Base-by-base conservation (phyloP, 768 basidiomycete genomes). In the Mycena vitilis region DNA sequence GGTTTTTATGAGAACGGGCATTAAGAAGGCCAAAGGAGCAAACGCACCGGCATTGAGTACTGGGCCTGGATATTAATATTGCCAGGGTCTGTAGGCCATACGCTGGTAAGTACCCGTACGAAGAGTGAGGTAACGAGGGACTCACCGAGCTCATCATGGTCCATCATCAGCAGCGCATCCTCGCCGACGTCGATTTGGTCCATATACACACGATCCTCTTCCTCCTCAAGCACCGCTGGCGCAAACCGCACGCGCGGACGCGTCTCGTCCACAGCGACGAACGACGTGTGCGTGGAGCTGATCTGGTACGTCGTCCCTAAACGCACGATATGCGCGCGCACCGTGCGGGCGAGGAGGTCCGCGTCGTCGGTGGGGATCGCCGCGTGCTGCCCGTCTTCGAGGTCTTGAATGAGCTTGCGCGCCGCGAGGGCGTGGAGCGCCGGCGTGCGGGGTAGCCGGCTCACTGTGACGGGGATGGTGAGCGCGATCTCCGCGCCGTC, bases 361-460 rank as follows among this genome's bases (percentile, higher is more conserved):
- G 55, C n/a, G 49, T 70, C 65, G 22, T 9, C 44, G 4, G 54
- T 20, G 15, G 18, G 5, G n/a, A 63, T 13, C 56, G 22, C 70
- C 56, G 22, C 70, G 45, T 71, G 63, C 22, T 62, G 48, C 4
- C 70, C 66, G 37, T 71, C 70, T 38, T 68, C 66, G 20, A 71
- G 61, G 30, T 71, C 70, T 30, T 71, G 66, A 45, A 71, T 68
- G 66, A 71, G 57, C 52, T 64, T 68, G 49, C 66, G 66, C n/a
- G 63, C 70, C 6, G 70, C 63, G 45, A 68, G 58, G 2, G 66
- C 70, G 47, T 68, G 66, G 36, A 68, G 38, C 30, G 66, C 58
- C 10, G 70, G 66, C 13, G 70, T 11, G 40, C 40, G 10, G 10
- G 56, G 63, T 0, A 71, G 70, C 44, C 53, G 57, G 63, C 70